Evolutionary conservation across 441 rosid genomes (phyloP).

Genomic region (Cnidoscolus chayamansa): DNA sequence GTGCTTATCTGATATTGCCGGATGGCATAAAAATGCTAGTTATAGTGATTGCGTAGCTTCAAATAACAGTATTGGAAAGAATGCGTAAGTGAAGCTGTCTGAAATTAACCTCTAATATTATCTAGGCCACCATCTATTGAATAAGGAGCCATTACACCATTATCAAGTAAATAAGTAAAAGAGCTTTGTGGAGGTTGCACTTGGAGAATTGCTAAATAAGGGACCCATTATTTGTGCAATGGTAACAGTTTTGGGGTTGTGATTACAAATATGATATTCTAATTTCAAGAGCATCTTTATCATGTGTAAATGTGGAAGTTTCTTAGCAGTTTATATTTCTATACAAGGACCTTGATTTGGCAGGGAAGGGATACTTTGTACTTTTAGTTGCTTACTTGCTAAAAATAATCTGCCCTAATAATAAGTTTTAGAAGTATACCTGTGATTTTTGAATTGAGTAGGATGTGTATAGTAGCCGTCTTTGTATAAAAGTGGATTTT

Average conservation of each 20-base stretch:
- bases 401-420: neutral
- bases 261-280: neutral
- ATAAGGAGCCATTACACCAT: neutral
- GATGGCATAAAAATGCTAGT: neutral
- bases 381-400: neutral
- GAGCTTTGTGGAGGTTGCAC: neutral
- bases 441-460: neutral
- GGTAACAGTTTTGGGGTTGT: neutral
- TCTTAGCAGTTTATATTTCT: neutral
- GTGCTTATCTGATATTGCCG: conserved; percentile 1
- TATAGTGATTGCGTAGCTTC: neutral
- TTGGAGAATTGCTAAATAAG: neutral
- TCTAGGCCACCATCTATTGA: neutral
- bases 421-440: neutral
- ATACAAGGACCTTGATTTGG: neutral
- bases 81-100: too few relatives aligned
- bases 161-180: neutral
- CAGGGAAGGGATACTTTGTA: conserved; percentile 2
- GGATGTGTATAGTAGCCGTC: neutral
- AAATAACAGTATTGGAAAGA: too few relatives aligned
- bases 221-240: neutral
- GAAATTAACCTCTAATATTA: neutral
- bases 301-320: conserved; percentile 1
- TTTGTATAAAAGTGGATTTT: neutral
- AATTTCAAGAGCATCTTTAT: neutral